Conservation (phyloP, 306 rosid genomes). For the Morella rubra region DNA sequence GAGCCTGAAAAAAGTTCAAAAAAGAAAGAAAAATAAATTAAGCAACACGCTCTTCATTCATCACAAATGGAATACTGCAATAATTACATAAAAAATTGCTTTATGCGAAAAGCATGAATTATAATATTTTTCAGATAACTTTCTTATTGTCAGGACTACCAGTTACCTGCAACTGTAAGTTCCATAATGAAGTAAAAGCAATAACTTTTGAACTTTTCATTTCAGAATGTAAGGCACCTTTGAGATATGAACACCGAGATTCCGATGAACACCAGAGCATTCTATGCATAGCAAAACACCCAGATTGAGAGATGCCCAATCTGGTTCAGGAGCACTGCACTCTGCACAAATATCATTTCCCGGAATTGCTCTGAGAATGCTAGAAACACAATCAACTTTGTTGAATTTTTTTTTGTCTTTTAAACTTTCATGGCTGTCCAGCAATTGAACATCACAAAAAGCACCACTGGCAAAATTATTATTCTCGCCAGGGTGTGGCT, state of each 20-base stretch:
- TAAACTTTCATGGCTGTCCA: slow-evolving; percentile 38
- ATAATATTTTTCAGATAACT: background rate
- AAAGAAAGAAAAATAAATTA: background rate
- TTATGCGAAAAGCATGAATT: background rate
- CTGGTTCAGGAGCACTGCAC: slow-evolving; percentile 82
- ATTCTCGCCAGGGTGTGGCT: slow-evolving; percentile 54
- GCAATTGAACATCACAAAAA: slow-evolving; percentile 41
- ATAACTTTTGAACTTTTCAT: slow-evolving; percentile 13
- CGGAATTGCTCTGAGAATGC: slow-evolving; percentile 69
- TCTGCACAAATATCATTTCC: slow-evolving; percentile 96
- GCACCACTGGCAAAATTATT: slow-evolving; percentile 37
- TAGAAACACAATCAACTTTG: slow-evolving; percentile 59
- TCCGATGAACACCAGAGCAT: slow-evolving; percentile 96
- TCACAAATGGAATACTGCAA: background rate
- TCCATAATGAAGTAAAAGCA: background rate
- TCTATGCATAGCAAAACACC: slow-evolving; percentile 90
- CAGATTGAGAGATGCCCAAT: slow-evolving; percentile 98
- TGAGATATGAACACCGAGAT: slow-evolving; percentile 96
- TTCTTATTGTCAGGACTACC: background rate
- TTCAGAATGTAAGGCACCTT: slow-evolving; percentile 54
- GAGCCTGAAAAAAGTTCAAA: no score
- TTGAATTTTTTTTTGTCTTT: slow-evolving; percentile 38
- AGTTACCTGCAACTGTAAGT: background rate
- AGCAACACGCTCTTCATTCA: background rate
- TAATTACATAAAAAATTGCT: background rate